These are phyloP conservation scores for Trypanosoma mega DNA, from an alignment of 208 protist genomes.

Conservation along the genomic window DNA sequence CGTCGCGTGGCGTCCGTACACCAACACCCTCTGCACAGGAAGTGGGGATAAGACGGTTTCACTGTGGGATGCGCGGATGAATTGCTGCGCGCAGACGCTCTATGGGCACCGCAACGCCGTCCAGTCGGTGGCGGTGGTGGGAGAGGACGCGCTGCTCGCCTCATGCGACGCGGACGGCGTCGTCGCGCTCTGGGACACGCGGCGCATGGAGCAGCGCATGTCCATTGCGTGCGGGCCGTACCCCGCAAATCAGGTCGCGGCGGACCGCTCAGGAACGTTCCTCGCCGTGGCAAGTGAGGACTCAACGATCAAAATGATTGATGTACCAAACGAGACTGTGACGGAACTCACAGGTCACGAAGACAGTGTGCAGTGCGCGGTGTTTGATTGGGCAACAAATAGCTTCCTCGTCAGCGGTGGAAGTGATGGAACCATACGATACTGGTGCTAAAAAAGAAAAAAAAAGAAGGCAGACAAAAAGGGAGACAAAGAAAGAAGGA, in stretches of 20 bases:
- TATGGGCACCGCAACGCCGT: conserved; percentile 94
- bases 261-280: conserved; percentile 70
- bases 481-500: not conserved
- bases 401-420: conserved; percentile 79
- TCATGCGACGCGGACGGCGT: conserved; percentile 95
- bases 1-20: conserved; percentile 92
- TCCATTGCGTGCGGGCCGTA: conserved; percentile 66
- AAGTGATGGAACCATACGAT: conserved; percentile 79
- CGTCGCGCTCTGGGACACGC: conserved; percentile 84
- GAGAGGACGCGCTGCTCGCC: conserved; percentile 48
- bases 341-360: conserved; percentile 71
- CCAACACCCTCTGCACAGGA: conserved; percentile 93
- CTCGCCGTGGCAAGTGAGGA: conserved; percentile 94
- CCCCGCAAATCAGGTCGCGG: conserved; percentile 68
- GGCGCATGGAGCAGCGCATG: conserved; percentile 60
- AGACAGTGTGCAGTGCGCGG: conserved; percentile 85
- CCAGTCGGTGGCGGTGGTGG: conserved; percentile 65
- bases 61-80: conserved; percentile 95
- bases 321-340: conserved; percentile 81
- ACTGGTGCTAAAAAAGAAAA: conserved; percentile 64
- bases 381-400: conserved; percentile 75
- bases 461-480: not conserved
- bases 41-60: conserved; percentile 97
- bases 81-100: conserved; percentile 93
- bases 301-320: conserved; percentile 93